Conservation (phyloP, 23 red algal species). For the Gracilaria domingensis region DNA sequence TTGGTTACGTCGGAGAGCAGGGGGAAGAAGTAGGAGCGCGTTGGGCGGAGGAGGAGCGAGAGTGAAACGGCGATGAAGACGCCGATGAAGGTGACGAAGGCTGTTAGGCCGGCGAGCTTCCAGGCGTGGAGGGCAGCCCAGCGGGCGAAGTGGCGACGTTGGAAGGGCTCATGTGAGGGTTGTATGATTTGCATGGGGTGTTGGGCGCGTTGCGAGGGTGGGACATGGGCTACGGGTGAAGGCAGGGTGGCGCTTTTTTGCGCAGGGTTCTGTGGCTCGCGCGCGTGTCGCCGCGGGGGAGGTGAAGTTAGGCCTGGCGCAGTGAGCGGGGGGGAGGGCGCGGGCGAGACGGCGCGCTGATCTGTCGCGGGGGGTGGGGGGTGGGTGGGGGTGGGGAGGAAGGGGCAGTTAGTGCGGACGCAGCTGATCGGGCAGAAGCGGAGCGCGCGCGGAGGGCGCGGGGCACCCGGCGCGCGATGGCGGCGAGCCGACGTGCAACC, state of each 20-base stretch:
- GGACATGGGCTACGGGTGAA: neutral
- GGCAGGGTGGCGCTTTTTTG: neutral
- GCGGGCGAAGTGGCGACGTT: conserved; percentile 20
- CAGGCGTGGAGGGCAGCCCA: conserved; percentile 47
- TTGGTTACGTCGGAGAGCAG: conserved; percentile 62
- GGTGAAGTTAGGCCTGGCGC: too few relatives aligned
- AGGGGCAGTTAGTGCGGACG: neutral
- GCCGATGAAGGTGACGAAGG: conserved; percentile 53
- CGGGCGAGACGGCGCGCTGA: neutral
- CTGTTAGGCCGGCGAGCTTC: conserved; percentile 57
- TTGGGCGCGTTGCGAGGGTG: neutral
- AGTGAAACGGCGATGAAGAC: conserved; percentile 64
- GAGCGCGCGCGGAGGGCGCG: too few relatives aligned
- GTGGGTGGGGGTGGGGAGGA: neutral
- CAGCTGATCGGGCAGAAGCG: too few relatives aligned
- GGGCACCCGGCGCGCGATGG: neutral
- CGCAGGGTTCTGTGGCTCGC: too few relatives aligned
- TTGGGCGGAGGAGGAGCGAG: conserved; percentile 54
- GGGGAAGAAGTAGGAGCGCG: conserved; percentile 52
- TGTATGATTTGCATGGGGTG: conserved; percentile 7
- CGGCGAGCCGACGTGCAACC: too few relatives aligned
- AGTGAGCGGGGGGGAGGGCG: too few relatives aligned
- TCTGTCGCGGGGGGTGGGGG: neutral
- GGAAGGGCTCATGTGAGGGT: conserved; percentile 29
- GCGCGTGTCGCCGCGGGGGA: too few relatives aligned